Percentiles rank a stretch among this genome's conserved stretches.
These are phyloP conservation scores for Solanum hybrid DNA, from an alignment of 305 asterid genomes.

Conservation along the genomic window DNA sequence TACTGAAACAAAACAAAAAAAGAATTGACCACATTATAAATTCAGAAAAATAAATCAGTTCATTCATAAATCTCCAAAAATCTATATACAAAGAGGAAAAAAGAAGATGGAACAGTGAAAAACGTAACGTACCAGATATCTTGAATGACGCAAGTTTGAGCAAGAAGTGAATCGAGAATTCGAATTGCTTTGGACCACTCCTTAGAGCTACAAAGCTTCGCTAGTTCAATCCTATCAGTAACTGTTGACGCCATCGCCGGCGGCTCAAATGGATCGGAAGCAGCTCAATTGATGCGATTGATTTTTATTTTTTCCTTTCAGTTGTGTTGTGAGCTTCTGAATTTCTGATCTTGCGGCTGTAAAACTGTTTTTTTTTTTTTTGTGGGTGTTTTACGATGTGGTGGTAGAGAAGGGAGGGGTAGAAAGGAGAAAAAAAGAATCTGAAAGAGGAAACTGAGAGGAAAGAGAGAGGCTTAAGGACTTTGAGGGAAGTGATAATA, in stretches of 20 bases:
- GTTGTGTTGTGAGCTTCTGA: background rate
- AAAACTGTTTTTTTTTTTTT: background rate
- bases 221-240: constrained; percentile 71
- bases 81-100: background rate
- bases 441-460: background rate
- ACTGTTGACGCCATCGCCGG: constrained; percentile 53
- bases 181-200: constrained; percentile 99
- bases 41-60: constrained; percentile 20
- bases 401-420: background rate
- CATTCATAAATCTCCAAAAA: constrained; percentile 12
- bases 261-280: constrained; percentile 25
- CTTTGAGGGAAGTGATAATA: background rate
- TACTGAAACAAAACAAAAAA: constrained; percentile 34
- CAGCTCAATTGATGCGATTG: background rate
- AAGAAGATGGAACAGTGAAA: background rate
- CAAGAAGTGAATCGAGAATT: constrained; percentile 70
- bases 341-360: background rate
- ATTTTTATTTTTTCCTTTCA: background rate
- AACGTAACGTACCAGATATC: constrained; percentile 62
- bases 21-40: constrained; percentile 6
- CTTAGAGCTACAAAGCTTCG: constrained; percentile 75
- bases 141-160: constrained; percentile 58
- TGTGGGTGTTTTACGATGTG: background rate
- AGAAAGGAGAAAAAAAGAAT: background rate
- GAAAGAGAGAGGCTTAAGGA: background rate